These are phyloP conservation scores for Lomentospora prolificans DNA, from an alignment of 2,329 filamentous ascomycete species.

Conservation along the genomic window DNA sequence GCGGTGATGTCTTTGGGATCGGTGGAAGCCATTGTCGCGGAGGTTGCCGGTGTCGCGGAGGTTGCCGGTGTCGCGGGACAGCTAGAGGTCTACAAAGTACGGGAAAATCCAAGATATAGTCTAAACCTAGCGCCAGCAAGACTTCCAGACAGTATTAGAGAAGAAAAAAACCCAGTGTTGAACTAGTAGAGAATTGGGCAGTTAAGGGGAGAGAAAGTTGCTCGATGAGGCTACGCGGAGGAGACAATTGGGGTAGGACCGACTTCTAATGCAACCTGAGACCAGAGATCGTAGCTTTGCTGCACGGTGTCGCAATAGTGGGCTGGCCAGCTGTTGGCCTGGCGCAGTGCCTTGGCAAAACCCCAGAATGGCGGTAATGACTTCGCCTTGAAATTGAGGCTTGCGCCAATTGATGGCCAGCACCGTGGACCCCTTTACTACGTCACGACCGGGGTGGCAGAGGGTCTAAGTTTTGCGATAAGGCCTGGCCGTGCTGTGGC, in stretches of 20 bases:
- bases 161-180: background rate
- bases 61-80: background rate
- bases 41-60: background rate
- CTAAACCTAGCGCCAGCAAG: too few relatives aligned
- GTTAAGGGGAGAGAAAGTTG: too few relatives aligned
- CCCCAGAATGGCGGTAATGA: background rate
- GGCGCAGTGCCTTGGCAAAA: background rate
- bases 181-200: background rate
- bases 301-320: too few relatives aligned
- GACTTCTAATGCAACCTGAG: too few relatives aligned
- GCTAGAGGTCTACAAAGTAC: background rate
- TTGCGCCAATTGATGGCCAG: background rate
- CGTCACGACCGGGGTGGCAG: background rate
- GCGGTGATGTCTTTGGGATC: constrained; percentile 35
- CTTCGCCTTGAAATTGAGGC: background rate
- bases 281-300: too few relatives aligned
- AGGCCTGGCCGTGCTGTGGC: background rate
- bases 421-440: background rate
- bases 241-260: too few relatives aligned
- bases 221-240: too few relatives aligned
- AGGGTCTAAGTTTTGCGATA: background rate
- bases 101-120: too few relatives aligned
- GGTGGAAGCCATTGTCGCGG: constrained; percentile 2
- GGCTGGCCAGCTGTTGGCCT: too few relatives aligned
- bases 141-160: too few relatives aligned